Evolutionary conservation across 306 rosid species (phyloP), one percentile per base, ranked within the genome.

Genomic region (Phaseolus lunatus): DNA sequence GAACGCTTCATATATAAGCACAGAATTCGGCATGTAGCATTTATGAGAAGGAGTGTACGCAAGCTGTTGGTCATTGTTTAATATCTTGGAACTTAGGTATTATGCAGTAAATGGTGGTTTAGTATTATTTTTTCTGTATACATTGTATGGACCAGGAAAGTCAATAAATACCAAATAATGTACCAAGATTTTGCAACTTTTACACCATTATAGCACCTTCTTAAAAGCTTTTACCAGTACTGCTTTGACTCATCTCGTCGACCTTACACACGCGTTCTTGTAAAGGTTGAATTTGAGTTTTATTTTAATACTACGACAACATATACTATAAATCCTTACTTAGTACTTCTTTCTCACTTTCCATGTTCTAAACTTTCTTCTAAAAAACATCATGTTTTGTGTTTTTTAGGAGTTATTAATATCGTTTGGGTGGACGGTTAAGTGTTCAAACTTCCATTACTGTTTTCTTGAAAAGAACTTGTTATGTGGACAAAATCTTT

Each of bases 31-130:
- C 73, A 49, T 31, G 43, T 27, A 20, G 62, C 86, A 73, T 37
- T 83, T 78, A 78, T 73, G 54, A 83, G 63, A 73, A 67, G 68
- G 73, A 78, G 86, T 78, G 63, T 66, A 78, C 86, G 83, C 72
- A 78, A 72, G 80, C 58, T 9, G 64, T 72, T 73, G 68, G 57
- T 39, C 37, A 45, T n/a, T 14, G 76, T 73, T 80, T 53, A 41
- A 22, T 39, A 13, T 52, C 22, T 20, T 18, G 11, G 31, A 20
- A 52, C 58, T 18, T 52, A 0, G 4, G 7, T 18, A 26, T 16
- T 11, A 5, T n/a, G 5, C 15, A 33, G 14, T 35, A 20, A 54
- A 24, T 62, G 7, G 11, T 31, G 44, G 19, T 53, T 74, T 45
- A 15, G 4, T 5, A 7, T 58, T 9, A 5, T 5, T 65, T 31